Evolutionary conservation across 2,329 filamentous ascomycete genomes (phyloP), one percentile per base, ranked within the genome.

Genomic region (Fusarium albosuccineum): DNA sequence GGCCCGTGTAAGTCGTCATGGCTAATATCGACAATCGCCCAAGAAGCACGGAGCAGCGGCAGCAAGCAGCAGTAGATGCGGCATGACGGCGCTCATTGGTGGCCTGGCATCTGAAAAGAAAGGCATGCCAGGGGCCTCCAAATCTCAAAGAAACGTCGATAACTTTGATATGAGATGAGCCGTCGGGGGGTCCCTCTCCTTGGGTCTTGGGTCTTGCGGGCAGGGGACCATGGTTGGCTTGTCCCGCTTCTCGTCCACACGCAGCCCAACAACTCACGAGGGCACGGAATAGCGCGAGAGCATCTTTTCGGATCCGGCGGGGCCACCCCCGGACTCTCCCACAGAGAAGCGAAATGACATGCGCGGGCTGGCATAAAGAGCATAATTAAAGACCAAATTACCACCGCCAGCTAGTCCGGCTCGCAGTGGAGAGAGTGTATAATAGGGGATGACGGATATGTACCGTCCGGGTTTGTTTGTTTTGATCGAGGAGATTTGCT

Each of bases 341-440:
- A 71, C 57, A 70, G 22, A 64, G 70, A 74, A 77, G 74, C 73
- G 74, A 77, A 59, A 77, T 76, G 70, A 74, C 64, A 69, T 66
- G 62, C 63, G 62, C 66, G 54, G 67, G 61, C 56, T 63, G 65
- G 72, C 71, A 74, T 73, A 74, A 74, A 70, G 57, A 59, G 70
- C 60, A 74, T 70, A 74, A 73, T 74, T 60, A 70, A 71, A 73
- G 57, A 48, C 56, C 57, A 73, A 69, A 73, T 73, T 74, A 71
- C 70, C 67, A 73, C 71, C 57, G 58, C 46, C 52, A 61, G 50
- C 68, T 73, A 70, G 67, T 60, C 42, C 34, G 46, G 53, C 55
- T 62, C 59, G 62, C 65, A 60, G 73, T 73, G 73, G 72, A 62
- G 67, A 64, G 67, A 64, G 62, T 67, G 66, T 51, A 62, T 55